phyloP scores from a whole-genome alignment of 2,329 filamentous ascomycete genomes.

The Ilyonectria destructans region DNA sequence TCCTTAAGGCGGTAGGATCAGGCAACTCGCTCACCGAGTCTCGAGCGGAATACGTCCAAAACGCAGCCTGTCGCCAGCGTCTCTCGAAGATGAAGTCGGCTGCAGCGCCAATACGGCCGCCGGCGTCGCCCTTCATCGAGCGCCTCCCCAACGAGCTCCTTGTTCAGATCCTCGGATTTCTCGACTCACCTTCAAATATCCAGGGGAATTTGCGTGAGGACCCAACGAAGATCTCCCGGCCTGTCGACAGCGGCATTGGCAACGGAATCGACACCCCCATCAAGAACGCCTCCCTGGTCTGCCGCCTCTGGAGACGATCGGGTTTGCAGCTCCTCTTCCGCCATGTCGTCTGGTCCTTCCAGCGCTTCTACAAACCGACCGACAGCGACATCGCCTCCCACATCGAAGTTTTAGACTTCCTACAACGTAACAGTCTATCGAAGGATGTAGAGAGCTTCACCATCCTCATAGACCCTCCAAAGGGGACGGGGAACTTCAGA shows the following conservation, averaged over 20 bases:
- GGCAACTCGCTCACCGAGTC: constrained; percentile 17
- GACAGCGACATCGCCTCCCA: constrained; percentile 44
- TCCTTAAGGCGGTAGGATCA: constrained; percentile 19
- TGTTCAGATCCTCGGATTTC: constrained; percentile 69
- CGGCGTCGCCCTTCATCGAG: constrained; percentile 43
- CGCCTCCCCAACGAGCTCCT: constrained; percentile 75
- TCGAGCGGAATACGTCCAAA: neutral
- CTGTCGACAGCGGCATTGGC: constrained; percentile 31
- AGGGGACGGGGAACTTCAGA: constrained; percentile 46
- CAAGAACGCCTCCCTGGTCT: constrained; percentile 71
- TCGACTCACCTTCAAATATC: constrained; percentile 68
- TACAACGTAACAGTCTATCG: constrained; percentile 56
- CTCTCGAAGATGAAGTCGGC: constrained; percentile 1
- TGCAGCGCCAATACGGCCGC: neutral
- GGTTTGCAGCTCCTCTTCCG: constrained; percentile 72
- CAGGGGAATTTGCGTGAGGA: constrained; percentile 63
- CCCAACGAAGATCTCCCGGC: constrained; percentile 59
- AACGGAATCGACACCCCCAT: constrained; percentile 55
- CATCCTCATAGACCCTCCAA: constrained; percentile 56
- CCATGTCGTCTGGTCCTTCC: constrained; percentile 63
- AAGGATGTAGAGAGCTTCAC: constrained; percentile 61
- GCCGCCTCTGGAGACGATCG: constrained; percentile 67
- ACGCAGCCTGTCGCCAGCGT: neutral
- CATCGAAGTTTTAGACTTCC: constrained; percentile 59
- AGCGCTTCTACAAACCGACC: constrained; percentile 50